phyloP scores from a whole-genome alignment of 2,329 filamentous ascomycete species.

The Penicillium sp. region DNA sequence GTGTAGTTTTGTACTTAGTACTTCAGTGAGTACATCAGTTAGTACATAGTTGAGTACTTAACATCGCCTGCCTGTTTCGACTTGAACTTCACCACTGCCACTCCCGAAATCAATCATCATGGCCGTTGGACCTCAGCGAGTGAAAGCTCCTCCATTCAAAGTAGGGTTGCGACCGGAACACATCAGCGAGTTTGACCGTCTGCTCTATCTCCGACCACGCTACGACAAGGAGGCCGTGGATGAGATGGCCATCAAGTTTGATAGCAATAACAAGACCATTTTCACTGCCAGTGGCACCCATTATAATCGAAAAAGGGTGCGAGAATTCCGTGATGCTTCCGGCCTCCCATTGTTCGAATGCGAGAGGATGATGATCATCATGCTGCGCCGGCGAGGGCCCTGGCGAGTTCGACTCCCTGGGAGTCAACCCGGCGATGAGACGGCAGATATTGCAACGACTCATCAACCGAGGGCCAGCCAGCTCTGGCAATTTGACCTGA shows the following conservation, averaged over 20 bases:
- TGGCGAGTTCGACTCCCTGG: constrained; percentile 31
- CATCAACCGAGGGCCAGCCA: background rate
- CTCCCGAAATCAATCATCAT: too few species aligned
- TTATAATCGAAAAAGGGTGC: constrained; percentile 26
- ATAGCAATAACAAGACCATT: constrained; percentile 24
- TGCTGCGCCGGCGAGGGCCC: constrained; percentile 9
- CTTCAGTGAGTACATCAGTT: too few species aligned
- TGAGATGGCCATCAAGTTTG: constrained; percentile 21
- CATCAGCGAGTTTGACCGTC: constrained; percentile 25
- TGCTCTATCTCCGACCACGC: constrained; percentile 26
- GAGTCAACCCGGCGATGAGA: constrained; percentile 12
- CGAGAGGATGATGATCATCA: constrained; percentile 14
- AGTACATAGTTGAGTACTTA: too few species aligned
- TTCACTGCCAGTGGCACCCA: constrained; percentile 33
- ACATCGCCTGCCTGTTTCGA: too few species aligned
- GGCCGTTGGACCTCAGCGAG: too few species aligned
- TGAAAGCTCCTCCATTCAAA: constrained; percentile 12
- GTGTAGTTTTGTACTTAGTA: too few species aligned
- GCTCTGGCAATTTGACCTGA: constrained; percentile 27
- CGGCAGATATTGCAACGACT: constrained; percentile 16
- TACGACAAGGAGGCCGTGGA: constrained; percentile 22
- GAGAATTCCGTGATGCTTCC: constrained; percentile 35
- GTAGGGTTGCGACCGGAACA: constrained; percentile 30
- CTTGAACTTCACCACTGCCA: too few species aligned
- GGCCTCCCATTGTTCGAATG: constrained; percentile 35